Base-by-base conservation (phyloP, 345 rosid species). In the Dipteronia sinensis region DNA sequence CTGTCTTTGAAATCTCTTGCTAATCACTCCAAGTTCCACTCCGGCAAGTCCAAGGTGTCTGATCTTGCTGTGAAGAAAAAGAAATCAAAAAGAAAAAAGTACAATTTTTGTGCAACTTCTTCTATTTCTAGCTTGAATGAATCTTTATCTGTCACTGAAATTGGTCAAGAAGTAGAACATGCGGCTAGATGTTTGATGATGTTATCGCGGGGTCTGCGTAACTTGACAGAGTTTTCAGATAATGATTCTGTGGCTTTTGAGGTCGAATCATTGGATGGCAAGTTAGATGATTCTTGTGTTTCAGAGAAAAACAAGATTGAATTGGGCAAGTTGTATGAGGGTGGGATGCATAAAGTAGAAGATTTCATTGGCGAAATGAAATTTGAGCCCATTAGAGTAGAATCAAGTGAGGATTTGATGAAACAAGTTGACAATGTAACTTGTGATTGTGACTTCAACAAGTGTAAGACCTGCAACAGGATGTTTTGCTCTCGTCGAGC, bases 151-250 rank as follows among this genome's bases (percentile, higher is more conserved):
- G 76, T 59, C 31, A 71, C 42, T 72, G 86, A 79, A 44, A 70
- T 49, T 76, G 88, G 73, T 71, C 83, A 80, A 82, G 90, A 89
- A 42, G 85, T 72, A 20, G 71, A 83, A 79, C 88, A 89, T 42
- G 90, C 75, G 6, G 94, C 92, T 3, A 63, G 67, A 38, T 78
- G 88, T 78, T 87, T 93, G 89, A 81, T 93, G 75, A 80, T 89
- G 75, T 59, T 93, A 27, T 91, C 97, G 66, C 80, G 80, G 78
- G 84, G 83, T 79, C 65, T 77, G 79, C 74, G 74, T n/a, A 82
- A 65, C 42, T 27, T 71, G 29, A 84, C 29, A 68, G 82, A 80
- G 81, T 83, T 79, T 44, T 76, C 53, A 25, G 73, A 71, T 76
- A 68, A 68, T 75, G 61, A 22, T 73, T 66, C 72, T 76, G 77